Evolutionary conservation across 2,329 filamentous ascomycete genomes (phyloP).

Genomic region (Arthrobotrys megalospora): DNA sequence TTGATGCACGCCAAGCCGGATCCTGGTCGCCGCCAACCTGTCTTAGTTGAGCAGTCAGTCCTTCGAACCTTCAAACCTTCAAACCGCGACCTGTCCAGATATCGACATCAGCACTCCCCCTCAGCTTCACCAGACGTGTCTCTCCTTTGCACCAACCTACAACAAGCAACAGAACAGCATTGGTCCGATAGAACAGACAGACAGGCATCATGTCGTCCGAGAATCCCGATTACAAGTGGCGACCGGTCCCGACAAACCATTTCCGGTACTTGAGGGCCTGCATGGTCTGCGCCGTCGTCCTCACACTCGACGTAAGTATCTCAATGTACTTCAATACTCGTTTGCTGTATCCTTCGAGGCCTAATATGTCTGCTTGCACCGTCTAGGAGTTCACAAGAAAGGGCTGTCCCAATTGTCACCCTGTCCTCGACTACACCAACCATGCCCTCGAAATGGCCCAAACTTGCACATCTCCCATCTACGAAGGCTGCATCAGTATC

Average conservation of each 20-base stretch:
- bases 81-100: constrained; percentile 5
- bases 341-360: constrained; percentile 15
- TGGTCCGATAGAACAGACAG: not conserved
- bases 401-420: constrained; percentile 97
- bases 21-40: constrained; percentile 35
- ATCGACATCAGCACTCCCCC: constrained; percentile 1
- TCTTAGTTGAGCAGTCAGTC: not conserved
- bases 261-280: constrained; percentile 92
- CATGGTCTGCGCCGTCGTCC: constrained; percentile 98
- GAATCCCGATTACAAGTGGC: constrained; percentile 56
- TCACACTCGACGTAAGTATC: constrained; percentile 78
- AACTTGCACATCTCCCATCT: constrained; percentile 95
- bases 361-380: constrained; percentile 23
- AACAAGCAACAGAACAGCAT: not conserved
- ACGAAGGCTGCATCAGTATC: constrained; percentile 90
- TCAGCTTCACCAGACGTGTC: constrained; percentile 8
- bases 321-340: not conserved
- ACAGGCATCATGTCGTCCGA: constrained; percentile 36
- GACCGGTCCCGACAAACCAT: constrained; percentile 74
- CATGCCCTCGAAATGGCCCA: constrained; percentile 82
- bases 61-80: not conserved
- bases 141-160: not conserved
- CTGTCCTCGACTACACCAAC: constrained; percentile 85
- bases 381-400: constrained; percentile 83
- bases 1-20: constrained; percentile 43